Percentiles rank a stretch among this genome's conserved stretches.
phyloP scores from a whole-genome alignment of 345 rosid species.

The Syzygium oleosum region DNA sequence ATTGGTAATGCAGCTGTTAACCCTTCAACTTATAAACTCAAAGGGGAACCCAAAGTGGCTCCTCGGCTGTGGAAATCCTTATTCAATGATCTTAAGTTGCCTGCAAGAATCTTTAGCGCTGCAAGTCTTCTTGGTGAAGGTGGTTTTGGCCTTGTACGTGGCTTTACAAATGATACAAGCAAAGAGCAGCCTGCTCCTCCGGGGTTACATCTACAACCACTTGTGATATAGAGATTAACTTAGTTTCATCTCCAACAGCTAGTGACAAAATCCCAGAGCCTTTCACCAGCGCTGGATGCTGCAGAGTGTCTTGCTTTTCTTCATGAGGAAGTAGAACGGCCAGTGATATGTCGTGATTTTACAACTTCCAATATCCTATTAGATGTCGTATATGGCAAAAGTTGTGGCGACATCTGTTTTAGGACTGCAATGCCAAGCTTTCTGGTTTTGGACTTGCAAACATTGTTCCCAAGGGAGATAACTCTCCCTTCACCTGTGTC shows the following conservation, averaged over 20 bases:
- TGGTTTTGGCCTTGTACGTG: not conserved
- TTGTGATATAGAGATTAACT: not conserved
- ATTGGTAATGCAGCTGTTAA: not conserved
- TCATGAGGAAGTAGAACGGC: not conserved
- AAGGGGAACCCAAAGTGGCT: not conserved
- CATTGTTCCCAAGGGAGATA: constrained; percentile 57
- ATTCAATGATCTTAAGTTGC: no score
- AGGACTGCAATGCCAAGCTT: not conserved
- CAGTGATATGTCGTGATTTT: not conserved
- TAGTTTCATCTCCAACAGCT: not conserved
- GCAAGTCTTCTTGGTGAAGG: not conserved
- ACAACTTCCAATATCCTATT: not conserved
- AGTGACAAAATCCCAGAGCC: not conserved
- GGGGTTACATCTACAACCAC: not conserved
- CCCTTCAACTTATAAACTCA: not conserved
- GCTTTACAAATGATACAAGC: not conserved
- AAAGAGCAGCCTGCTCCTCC: not conserved
- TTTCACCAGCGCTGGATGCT: not conserved
- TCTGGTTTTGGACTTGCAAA: not conserved
- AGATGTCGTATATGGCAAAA: not conserved
- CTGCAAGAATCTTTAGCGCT: not conserved
- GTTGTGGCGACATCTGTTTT: not conserved
- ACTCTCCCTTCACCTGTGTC: constrained; percentile 65
- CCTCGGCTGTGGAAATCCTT: not conserved
- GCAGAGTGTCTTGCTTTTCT: not conserved